phyloP scores from a whole-genome alignment of 139 green algal species.

The Zygnema cylindricum region DNA sequence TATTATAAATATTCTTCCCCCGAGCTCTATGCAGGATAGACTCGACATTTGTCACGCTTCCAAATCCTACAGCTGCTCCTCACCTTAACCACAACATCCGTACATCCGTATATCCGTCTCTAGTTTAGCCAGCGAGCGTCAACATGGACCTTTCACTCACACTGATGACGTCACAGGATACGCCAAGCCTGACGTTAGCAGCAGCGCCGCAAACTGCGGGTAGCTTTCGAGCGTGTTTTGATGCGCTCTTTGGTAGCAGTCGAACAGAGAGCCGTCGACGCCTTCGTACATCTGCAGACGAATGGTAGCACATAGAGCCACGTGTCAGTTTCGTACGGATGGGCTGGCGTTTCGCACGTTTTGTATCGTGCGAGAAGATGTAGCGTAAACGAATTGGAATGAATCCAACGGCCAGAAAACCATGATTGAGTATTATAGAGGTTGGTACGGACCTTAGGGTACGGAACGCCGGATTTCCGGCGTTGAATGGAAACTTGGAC shows the following conservation, averaged over 20 bases:
- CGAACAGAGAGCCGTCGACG: slow-evolving; percentile 57
- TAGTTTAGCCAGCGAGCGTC: not conserved
- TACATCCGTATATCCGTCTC: no score
- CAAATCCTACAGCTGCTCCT: no score
- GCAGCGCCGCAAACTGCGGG: slow-evolving; percentile 34
- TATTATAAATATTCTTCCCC: no score
- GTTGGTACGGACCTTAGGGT: slow-evolving; percentile 35
- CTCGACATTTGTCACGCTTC: no score
- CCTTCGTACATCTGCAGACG: slow-evolving; percentile 58
- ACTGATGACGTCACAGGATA: slow-evolving; percentile 36
- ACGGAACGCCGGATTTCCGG: slow-evolving; percentile 27
- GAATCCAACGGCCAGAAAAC: no score
- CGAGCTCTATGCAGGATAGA: not conserved
- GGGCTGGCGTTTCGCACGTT: no score
- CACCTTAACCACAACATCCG: no score
- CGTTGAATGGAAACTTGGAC: slow-evolving; percentile 46
- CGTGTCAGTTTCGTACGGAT: no score
- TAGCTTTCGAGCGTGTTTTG: slow-evolving; percentile 64
- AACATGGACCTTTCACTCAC: not conserved
- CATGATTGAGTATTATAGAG: not conserved
- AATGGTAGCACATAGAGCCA: no score
- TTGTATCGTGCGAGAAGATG: no score
- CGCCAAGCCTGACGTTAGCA: slow-evolving; percentile 43
- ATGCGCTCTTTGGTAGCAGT: slow-evolving; percentile 66
- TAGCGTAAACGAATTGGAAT: no score